phyloP scores from a whole-genome alignment of 768 basidiomycete species.

The Trametes cubensis region DNA sequence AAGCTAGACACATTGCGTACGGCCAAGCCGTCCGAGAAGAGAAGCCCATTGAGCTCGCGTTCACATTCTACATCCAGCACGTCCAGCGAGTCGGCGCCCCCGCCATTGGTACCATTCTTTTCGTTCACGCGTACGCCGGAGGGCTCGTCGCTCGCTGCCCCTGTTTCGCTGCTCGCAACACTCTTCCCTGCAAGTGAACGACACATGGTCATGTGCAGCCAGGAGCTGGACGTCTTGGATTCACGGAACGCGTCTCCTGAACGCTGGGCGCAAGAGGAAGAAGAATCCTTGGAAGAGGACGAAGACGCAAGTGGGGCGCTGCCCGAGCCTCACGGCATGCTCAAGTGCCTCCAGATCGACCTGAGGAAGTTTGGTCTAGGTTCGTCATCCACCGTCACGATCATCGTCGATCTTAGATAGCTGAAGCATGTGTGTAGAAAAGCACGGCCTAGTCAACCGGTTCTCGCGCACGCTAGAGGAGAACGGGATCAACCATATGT shows the following conservation, averaged over 20 bases:
- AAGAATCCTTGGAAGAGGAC: slow-evolving; percentile 42
- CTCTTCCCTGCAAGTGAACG: slow-evolving; percentile 73
- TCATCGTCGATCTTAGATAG: not conserved
- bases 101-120: slow-evolving; percentile 65
- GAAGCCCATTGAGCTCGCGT: slow-evolving; percentile 8
- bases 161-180: slow-evolving; percentile 64
- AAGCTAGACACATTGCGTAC: slow-evolving; percentile 18
- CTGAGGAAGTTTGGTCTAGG: slow-evolving; percentile 72
- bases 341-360: slow-evolving; percentile 78
- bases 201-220: slow-evolving; percentile 74
- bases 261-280: slow-evolving; percentile 23
- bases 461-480: slow-evolving; percentile 74
- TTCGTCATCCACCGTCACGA: slow-evolving; percentile 34
- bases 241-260: slow-evolving; percentile 32
- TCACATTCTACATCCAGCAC: slow-evolving; percentile 23
- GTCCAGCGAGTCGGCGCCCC: slow-evolving; percentile 13
- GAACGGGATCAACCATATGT: slow-evolving; percentile 81
- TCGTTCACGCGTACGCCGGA: slow-evolving; percentile 78
- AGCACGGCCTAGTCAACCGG: slow-evolving; percentile 75
- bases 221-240: slow-evolving; percentile 65
- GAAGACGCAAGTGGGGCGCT: slow-evolving; percentile 30
- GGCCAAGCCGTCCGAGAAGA: not conserved
- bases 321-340: slow-evolving; percentile 26
- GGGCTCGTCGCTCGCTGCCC: slow-evolving; percentile 76
- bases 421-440: slow-evolving; percentile 48